These are phyloP conservation scores for Dioscorea alata DNA, from an alignment of 106 monocot genomes.

Conservation along the genomic window DNA sequence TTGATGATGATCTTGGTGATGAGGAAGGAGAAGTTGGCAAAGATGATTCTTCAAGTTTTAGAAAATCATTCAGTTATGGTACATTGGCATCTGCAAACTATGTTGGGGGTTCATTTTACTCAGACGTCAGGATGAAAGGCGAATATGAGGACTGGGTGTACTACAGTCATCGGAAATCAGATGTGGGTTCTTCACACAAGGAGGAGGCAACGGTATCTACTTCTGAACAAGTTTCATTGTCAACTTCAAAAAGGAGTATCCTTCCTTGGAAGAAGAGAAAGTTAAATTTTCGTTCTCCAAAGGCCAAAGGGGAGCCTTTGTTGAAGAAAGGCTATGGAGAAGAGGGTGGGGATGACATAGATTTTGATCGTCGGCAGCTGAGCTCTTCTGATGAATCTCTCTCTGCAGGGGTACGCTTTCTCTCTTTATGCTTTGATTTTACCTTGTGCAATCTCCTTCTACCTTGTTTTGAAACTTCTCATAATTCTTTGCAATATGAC, in stretches of 20 bases:
- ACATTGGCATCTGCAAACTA: constrained; percentile 56
- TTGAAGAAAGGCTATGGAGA: constrained; percentile 66
- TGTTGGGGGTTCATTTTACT: constrained; percentile 30
- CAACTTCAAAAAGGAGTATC: constrained; percentile 37
- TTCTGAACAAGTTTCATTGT: constrained; percentile 15
- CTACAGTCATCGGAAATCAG: constrained; percentile 45
- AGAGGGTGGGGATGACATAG: constrained; percentile 82
- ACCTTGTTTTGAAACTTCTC: too few species aligned
- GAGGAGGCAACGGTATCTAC: constrained; percentile 27
- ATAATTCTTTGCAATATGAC: too few species aligned
- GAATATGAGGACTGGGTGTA: constrained; percentile 46
- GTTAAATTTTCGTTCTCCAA: constrained; percentile 39
- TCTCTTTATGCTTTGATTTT: background rate
- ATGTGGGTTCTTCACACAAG: constrained; percentile 29
- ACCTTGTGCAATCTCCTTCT: background rate
- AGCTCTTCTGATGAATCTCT: constrained; percentile 75
- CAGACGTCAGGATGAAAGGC: constrained; percentile 29
- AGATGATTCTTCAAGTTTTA: constrained; percentile 23
- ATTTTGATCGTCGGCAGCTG: constrained; percentile 61
- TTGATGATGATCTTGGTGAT: constrained; percentile 41
- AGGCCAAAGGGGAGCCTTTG: constrained; percentile 69
- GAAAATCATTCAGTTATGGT: constrained; percentile 92
- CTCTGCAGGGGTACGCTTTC: background rate
- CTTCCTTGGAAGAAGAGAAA: constrained; percentile 67
- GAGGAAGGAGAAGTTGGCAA: constrained; percentile 29